Base-by-base conservation (phyloP, 345 rosid species). In the Eucalyptus sp. region DNA sequence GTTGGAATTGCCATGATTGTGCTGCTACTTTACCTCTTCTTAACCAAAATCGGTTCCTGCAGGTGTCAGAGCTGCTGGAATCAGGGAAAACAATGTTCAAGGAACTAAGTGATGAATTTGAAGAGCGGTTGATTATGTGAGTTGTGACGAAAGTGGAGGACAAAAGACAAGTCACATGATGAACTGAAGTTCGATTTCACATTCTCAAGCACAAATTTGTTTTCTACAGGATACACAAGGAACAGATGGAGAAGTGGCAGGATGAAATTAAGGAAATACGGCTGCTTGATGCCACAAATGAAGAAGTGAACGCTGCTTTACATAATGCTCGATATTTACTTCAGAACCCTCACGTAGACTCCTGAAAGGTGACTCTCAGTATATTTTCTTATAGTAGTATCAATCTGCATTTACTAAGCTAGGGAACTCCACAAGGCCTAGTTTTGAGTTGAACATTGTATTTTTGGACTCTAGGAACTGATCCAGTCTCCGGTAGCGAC, bases 161-260 rank as follows among this genome's bases (percentile, higher is more conserved):
- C 76, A 15, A 64, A n/a, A 64, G 76, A 37, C 84, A 41, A 0
- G 48, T 41, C 48, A 20, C 14, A 0, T 3, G 48, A 20, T 76
- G 48, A 76, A 76, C 48, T 10, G 48, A 41, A 22, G 22, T 20
- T 37, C 24, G 9, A 22, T 76, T 76, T 76, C 48, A 20, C 48
- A 76, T 76, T 76, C 46, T 76, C 27, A 20, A 8, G 84, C 48
- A 41, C 25, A 22, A 76, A 20, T 85, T 54, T 50, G 8, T 25
- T 79, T 10, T 46, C 33, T 62, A 90, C 94, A 97, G 97, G 96
- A 91, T 96, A 80, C 97, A 96, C 88, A 95, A 91, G 94, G 99
- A 98, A 89, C 94, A 94, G 62, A 92, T 95, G 86, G 97, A 95
- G 90, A 96, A 94, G 91, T 98, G 99, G 98, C 98, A 95, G 89